These are phyloP conservation scores for Amaranthus tricolor DNA, from an alignment of 179 eudicot genomes.

Conservation along the genomic window DNA sequence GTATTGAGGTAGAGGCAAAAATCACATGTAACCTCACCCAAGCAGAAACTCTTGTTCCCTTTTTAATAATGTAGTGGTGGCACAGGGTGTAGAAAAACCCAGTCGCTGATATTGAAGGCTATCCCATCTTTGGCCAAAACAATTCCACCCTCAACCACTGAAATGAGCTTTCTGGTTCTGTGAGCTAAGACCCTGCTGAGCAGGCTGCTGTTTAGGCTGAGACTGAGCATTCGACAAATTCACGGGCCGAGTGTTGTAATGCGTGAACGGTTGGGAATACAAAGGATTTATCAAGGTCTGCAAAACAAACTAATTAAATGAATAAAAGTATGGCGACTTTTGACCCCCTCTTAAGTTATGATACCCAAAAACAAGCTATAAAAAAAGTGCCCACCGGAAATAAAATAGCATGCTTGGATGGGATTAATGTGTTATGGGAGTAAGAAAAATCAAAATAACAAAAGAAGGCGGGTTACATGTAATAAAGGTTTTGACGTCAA, in stretches of 20 bases:
- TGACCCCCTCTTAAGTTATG: too few species aligned
- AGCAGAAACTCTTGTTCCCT: slow-evolving; percentile 16
- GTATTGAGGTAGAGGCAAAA: slow-evolving; percentile 29
- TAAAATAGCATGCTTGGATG: too few species aligned
- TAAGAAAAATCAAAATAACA: too few species aligned
- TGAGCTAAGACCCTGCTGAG: slow-evolving; percentile 59
- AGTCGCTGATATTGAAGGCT: slow-evolving; percentile 53
- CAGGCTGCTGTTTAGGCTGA: slow-evolving; percentile 39
- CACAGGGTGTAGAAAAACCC: slow-evolving; percentile 51
- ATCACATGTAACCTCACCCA: slow-evolving; percentile 25
- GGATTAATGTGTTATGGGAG: too few species aligned
- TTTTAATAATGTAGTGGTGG: slow-evolving; percentile 18
- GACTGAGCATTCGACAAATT: slow-evolving; percentile 57
- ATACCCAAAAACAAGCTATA: slow-evolving; percentile 6
- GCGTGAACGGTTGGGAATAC: slow-evolving; percentile 87
- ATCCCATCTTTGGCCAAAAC: slow-evolving; percentile 41
- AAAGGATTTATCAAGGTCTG: slow-evolving; percentile 91
- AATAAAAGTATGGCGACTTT: neutral
- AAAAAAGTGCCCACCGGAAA: neutral
- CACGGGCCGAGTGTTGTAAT: slow-evolving; percentile 74
- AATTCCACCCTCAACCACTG: slow-evolving; percentile 55
- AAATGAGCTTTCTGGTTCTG: slow-evolving; percentile 75
- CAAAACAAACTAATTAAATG: slow-evolving; percentile 15
- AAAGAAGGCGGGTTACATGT: too few species aligned
- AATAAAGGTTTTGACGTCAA: too few species aligned